Evolutionary conservation across 2,329 filamentous ascomycete species (phyloP).

Genomic region (Xylaria sp.): DNA sequence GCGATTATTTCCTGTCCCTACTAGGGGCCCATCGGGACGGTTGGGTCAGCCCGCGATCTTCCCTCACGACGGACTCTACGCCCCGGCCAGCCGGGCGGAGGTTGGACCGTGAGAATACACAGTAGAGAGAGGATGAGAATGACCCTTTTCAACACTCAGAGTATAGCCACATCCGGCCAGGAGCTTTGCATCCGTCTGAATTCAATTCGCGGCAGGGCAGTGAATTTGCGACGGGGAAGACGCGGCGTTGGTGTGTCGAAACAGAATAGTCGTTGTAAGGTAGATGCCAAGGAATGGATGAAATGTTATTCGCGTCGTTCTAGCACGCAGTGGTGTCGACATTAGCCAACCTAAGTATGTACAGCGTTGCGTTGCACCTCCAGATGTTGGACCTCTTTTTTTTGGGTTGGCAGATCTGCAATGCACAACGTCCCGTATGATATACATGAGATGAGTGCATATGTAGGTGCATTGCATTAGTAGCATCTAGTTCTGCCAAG

Average conservation of each 20-base stretch:
- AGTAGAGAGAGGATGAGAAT: not conserved
- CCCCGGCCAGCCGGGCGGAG: slow-evolving; percentile 19
- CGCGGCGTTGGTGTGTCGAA: too few species aligned
- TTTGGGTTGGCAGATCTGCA: slow-evolving; percentile 1
- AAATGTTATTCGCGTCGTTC: too few species aligned
- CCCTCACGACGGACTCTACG: slow-evolving; percentile 11
- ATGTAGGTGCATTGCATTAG: not conserved
- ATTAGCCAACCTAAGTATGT: too few species aligned
- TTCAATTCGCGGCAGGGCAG: too few species aligned
- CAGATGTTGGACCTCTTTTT: not conserved
- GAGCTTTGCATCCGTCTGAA: too few species aligned
- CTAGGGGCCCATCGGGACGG: slow-evolving; percentile 22
- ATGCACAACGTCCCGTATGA: slow-evolving; percentile 3
- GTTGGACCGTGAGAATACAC: slow-evolving; percentile 18
- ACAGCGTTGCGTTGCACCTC: not conserved
- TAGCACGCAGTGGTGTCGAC: not conserved
- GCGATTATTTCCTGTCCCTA: slow-evolving; percentile 27
- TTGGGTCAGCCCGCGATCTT: slow-evolving; percentile 25
- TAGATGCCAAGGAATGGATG: too few species aligned
- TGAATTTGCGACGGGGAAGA: too few species aligned
- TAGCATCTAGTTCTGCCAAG: not conserved
- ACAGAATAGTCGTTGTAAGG: too few species aligned
- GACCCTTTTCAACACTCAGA: not conserved
- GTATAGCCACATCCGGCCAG: too few species aligned
- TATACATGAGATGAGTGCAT: not conserved